Conservation (phyloP, 352 stramenopile genomes). For the Peronosclerospora sorghi region DNA sequence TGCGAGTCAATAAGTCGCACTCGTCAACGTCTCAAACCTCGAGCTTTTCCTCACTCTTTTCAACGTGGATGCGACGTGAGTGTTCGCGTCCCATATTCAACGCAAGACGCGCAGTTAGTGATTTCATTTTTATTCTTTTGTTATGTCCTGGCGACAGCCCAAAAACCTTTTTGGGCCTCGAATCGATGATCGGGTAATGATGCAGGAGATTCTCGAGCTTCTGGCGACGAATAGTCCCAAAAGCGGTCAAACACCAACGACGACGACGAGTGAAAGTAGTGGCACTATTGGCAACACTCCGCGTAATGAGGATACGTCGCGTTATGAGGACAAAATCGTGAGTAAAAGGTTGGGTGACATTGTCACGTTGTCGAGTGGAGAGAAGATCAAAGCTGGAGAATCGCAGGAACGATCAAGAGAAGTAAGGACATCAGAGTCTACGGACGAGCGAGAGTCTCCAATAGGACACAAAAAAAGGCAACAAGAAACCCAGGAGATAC, state of each 20-base stretch:
- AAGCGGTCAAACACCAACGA: not conserved
- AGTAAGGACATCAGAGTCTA: too few relatives aligned
- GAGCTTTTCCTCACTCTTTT: too few relatives aligned
- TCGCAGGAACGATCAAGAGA: too few relatives aligned
- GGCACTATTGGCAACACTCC: not conserved
- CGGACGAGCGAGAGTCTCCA: too few relatives aligned
- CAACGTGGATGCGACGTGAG: too few relatives aligned
- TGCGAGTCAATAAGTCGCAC: too few relatives aligned
- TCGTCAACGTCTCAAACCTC: too few relatives aligned
- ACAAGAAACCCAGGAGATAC: not conserved
- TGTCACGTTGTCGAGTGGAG: too few relatives aligned
- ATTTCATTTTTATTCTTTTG: not conserved
- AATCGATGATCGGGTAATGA: slow-evolving; percentile 14
- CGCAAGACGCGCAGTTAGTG: not conserved
- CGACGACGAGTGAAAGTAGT: slow-evolving; percentile 2
- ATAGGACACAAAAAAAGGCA: too few relatives aligned
- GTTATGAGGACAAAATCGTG: not conserved
- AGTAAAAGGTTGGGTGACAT: not conserved
- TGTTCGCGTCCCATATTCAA: not conserved
- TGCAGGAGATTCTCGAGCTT: slow-evolving; percentile 22
- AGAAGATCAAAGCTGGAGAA: too few relatives aligned
- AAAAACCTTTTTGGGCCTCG: slow-evolving; percentile 8
- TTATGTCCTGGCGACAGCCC: slow-evolving; percentile 10
- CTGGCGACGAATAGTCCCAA: slow-evolving; percentile 6
- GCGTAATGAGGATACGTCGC: not conserved